Conservation (phyloP, 164 flowering plant species). For the Hamamelis virginiana region DNA sequence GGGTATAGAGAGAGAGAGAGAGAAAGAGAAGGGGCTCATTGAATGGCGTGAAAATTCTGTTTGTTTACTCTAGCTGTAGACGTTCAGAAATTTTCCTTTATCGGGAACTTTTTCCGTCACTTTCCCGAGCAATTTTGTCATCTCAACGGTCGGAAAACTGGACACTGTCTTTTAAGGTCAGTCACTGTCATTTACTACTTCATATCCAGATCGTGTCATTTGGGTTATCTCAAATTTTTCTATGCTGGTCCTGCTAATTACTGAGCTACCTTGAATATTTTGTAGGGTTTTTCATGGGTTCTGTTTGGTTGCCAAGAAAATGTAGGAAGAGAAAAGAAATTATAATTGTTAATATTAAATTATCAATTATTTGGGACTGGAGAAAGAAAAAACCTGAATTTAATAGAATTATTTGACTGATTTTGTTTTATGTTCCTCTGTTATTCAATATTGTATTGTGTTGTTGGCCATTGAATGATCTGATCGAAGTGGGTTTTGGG, state of each 20-base stretch:
- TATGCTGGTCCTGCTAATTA: too few species aligned
- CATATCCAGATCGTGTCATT: slow-evolving; percentile 4
- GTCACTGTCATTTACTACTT: background rate
- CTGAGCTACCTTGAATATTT: too few species aligned
- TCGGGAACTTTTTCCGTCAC: slow-evolving; percentile 1
- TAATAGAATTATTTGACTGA: too few species aligned
- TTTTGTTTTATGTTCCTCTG: too few species aligned
- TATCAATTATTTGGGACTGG: background rate
- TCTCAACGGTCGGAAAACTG: background rate
- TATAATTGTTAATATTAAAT: background rate
- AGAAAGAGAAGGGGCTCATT: too few species aligned
- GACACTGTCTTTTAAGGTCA: slow-evolving; percentile 2
- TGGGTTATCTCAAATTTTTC: background rate
- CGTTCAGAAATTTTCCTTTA: too few species aligned
- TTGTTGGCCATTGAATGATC: slow-evolving; percentile 9
- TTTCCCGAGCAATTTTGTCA: slow-evolving; percentile 13
- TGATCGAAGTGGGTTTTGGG: slow-evolving; percentile 12
- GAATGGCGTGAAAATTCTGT: too few species aligned
- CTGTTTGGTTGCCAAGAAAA: background rate
- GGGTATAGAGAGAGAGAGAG: too few species aligned
- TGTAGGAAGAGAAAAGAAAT: background rate
- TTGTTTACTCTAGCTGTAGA: too few species aligned
- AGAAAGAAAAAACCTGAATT: background rate
- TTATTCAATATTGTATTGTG: too few species aligned
- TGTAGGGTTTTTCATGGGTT: background rate